These are phyloP conservation scores for Daldinia eschscholtzii DNA, from an alignment of 2,329 filamentous ascomycete genomes.

Conservation along the genomic window DNA sequence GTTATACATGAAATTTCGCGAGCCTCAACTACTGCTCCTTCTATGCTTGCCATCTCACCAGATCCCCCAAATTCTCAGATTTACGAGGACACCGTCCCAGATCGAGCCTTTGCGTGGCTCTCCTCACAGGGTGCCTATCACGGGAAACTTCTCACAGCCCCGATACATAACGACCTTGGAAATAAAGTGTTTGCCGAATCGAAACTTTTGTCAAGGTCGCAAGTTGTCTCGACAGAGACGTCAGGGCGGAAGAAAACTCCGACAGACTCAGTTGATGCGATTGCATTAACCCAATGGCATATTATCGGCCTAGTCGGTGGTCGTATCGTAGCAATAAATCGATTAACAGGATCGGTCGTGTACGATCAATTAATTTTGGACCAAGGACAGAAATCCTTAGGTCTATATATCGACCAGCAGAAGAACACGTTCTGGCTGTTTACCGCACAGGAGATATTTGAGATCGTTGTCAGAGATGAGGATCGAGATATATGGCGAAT, in stretches of 20 bases:
- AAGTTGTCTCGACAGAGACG: conserved; percentile 77
- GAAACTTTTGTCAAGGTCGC: conserved; percentile 79
- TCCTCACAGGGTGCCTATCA: conserved; percentile 88
- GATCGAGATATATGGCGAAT: conserved; percentile 95
- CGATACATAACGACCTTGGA: conserved; percentile 74
- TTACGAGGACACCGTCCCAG: conserved; percentile 69
- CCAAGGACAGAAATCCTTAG: conserved; percentile 81
- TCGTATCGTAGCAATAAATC: conserved; percentile 85
- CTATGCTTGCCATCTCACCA: conserved; percentile 80
- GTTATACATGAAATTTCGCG: conserved; percentile 78
- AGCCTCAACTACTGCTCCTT: conserved; percentile 70
- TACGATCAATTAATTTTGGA: conserved; percentile 91
- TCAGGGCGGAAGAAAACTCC: conserved; percentile 73
- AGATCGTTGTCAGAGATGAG: conserved; percentile 91
- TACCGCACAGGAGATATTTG: conserved; percentile 89
- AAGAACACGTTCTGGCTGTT: conserved; percentile 99
- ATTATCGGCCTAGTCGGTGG: conserved; percentile 86
- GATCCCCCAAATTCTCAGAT: conserved; percentile 70
- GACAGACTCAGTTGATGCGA: conserved; percentile 80
- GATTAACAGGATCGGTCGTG: conserved; percentile 85
- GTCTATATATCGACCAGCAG: conserved; percentile 87
- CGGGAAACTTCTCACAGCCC: conserved; percentile 77
- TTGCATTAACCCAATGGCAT: conserved; percentile 94
- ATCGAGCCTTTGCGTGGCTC: conserved; percentile 90
- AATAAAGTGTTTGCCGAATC: conserved; percentile 82